A percentile compares a stretch with the other conserved stretches of the same genome.
Evolutionary conservation across 768 basidiomycete species (phyloP).

Genomic region (Candolleomyces aberdarensis): DNA sequence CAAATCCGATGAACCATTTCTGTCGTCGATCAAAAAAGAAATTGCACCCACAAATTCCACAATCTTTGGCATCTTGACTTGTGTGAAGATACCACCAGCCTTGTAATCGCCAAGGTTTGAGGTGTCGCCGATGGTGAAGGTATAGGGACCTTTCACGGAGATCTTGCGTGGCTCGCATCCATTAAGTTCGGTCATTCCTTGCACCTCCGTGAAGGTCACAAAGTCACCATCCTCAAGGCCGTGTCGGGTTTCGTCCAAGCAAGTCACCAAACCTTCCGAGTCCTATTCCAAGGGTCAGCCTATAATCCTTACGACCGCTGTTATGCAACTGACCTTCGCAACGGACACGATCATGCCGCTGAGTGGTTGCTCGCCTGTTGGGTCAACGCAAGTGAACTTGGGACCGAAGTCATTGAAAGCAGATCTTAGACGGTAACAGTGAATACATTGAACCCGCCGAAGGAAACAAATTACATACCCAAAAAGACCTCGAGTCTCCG

Average conservation of each 20-base stretch:
- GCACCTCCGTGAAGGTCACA: constrained; percentile 93
- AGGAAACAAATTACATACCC: constrained; percentile 51
- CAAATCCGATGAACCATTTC: neutral
- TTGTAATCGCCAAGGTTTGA: constrained; percentile 73
- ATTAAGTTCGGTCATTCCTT: constrained; percentile 92
- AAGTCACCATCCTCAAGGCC: constrained; percentile 99
- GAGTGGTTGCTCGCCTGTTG: constrained; percentile 95
- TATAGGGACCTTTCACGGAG: constrained; percentile 94
- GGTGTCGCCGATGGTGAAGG: constrained; percentile 94
- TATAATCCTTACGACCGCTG: neutral
- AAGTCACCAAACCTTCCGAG: constrained; percentile 89
- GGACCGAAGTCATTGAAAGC: constrained; percentile 96
- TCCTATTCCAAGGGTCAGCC: constrained; percentile 43
- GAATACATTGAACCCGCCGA: neutral
- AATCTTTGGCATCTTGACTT: constrained; percentile 98
- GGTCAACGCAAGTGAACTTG: constrained; percentile 93
- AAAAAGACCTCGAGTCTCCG: constrained; percentile 91
- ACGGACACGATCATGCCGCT: constrained; percentile 95
- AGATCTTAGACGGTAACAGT: constrained; percentile 45
- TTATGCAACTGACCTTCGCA: constrained; percentile 55
- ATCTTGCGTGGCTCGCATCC: constrained; percentile 90
- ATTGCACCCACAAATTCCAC: constrained; percentile 77
- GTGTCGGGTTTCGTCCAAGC: constrained; percentile 94
- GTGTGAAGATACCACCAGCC: constrained; percentile 90
- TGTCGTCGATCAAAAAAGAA: neutral